Base-by-base conservation (phyloP, 2,329 filamentous ascomycete species). In the Sodiomyces alkalinus region DNA sequence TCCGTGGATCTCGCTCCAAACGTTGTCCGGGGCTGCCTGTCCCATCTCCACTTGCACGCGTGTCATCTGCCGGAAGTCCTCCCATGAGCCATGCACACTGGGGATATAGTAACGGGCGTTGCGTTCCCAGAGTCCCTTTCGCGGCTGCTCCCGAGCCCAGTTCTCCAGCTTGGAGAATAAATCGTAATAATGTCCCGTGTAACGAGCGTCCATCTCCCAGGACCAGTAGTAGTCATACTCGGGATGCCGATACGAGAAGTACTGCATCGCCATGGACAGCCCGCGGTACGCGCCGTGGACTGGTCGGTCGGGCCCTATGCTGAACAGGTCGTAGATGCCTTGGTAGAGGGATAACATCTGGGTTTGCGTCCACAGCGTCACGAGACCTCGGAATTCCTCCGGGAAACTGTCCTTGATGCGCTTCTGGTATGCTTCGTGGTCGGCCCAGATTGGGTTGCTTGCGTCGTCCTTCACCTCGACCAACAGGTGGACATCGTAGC, bases 181-280 rank as follows among this genome's bases (percentile, higher is more conserved):
- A 35, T 81, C 71, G 39, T 79, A 85, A 57, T 80, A 87, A 52
- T 93, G 83, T 19, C 85, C 83, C 0, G 80, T 90, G 50, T 92
- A 92, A 17, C 83, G 75, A 24, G 86, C 73, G 44, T 93, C 85
- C 76, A 92, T 87, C 51, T 93, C 85, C 81, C 85, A 92, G 40
- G 92, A 81, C 85, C 85, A 93, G 52, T 85, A 83, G 54, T 74
- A 81, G 26, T 92, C 82, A 45, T 86, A 93, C 49, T 92, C 85
- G 1, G 81, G 80, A 51, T 93, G 85, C 42, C 73, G 68, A 45
- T 86, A 74, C 5, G 86, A 81, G 48, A 96, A 96, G 51, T 87
- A 80, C 46, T 94, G 86, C 59, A 96, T 75, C 0, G 86, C 83
- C 82, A 96, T 92, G 43, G 85, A 83, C 7, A 90, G 71, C 30